Evolutionary conservation across 495 filamentous ascomycete species (phyloP).

Genomic region (Chlorociboria aeruginascens): DNA sequence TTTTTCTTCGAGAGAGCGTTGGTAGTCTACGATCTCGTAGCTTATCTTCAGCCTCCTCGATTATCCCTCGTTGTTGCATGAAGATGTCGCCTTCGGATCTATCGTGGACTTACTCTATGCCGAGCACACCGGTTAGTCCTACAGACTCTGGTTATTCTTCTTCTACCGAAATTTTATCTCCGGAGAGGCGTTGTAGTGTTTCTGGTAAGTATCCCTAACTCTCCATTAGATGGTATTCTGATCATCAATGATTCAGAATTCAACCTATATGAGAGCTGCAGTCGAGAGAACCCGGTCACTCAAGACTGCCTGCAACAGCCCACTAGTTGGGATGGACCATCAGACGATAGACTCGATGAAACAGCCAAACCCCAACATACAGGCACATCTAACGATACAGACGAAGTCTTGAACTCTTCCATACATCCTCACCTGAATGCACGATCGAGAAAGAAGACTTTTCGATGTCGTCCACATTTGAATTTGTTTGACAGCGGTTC

Average conservation of each 20-base stretch:
- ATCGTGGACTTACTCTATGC: not conserved
- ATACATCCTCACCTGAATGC: slow-evolving; percentile 10
- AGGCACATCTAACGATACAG: not conserved
- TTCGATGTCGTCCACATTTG: slow-evolving; percentile 9
- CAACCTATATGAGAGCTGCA: too few species aligned
- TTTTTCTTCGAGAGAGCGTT: slow-evolving; percentile 10
- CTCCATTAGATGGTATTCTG: too few species aligned
- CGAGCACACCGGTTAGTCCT: not conserved
- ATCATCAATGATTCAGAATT: too few species aligned
- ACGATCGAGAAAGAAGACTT: not conserved
- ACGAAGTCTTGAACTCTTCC: not conserved
- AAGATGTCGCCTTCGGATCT: slow-evolving; percentile 6
- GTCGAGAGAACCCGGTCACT: too few species aligned
- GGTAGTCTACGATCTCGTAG: slow-evolving; percentile 13
- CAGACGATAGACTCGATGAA: slow-evolving; percentile 4
- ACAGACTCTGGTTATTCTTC: slow-evolving; percentile 4
- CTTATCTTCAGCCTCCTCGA: slow-evolving; percentile 16
- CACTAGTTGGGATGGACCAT: too few species aligned
- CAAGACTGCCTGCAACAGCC: too few species aligned
- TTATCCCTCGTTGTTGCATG: slow-evolving; percentile 5
- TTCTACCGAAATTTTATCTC: too few species aligned
- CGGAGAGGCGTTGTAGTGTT: too few species aligned
- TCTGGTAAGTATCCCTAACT: too few species aligned
- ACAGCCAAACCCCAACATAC: slow-evolving; percentile 3
- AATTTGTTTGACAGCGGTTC: slow-evolving; percentile 16